phyloP scores from a whole-genome alignment of 306 rosid genomes.

The Delonix regia region DNA sequence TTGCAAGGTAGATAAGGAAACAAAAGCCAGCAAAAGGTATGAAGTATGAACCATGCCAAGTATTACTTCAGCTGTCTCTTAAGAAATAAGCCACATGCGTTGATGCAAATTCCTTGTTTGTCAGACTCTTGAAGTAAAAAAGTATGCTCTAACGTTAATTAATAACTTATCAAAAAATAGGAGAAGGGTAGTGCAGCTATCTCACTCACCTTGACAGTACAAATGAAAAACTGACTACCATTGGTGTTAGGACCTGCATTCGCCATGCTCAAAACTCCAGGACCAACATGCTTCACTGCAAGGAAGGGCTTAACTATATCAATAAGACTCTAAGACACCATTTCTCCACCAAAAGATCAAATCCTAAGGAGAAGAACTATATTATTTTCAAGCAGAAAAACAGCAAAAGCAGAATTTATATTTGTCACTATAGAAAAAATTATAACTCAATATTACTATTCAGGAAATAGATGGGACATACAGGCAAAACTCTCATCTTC shows the following conservation, averaged over 20 bases:
- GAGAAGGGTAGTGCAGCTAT: slow-evolving; percentile 20
- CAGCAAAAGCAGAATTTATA: slow-evolving; percentile 2
- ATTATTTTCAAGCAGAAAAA: slow-evolving; percentile 7
- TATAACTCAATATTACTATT: slow-evolving; percentile 14
- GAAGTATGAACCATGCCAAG: no score
- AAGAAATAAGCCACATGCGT: neutral
- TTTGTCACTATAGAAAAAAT: slow-evolving; percentile 10
- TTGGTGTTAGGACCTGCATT: slow-evolving; percentile 91
- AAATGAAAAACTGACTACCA: slow-evolving; percentile 92
- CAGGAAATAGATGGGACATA: slow-evolving; percentile 45
- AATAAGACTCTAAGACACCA: neutral
- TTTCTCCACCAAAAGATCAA: slow-evolving; percentile 6
- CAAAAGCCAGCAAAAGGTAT: neutral
- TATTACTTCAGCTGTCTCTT: neutral
- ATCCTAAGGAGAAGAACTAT: neutral
- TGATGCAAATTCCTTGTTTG: neutral
- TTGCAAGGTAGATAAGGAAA: neutral
- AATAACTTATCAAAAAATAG: neutral
- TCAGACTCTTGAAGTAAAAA: slow-evolving; percentile 27
- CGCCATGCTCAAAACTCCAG: slow-evolving; percentile 98
- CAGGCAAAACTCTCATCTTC: slow-evolving; percentile 80
- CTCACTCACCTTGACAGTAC: slow-evolving; percentile 84
- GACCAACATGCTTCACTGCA: slow-evolving; percentile 92
- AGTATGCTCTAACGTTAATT: neutral
- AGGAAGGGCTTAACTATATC: slow-evolving; percentile 22